Evolutionary conservation across 2,329 filamentous ascomycete species (phyloP).

Genomic region (Didymella pomorum): DNA sequence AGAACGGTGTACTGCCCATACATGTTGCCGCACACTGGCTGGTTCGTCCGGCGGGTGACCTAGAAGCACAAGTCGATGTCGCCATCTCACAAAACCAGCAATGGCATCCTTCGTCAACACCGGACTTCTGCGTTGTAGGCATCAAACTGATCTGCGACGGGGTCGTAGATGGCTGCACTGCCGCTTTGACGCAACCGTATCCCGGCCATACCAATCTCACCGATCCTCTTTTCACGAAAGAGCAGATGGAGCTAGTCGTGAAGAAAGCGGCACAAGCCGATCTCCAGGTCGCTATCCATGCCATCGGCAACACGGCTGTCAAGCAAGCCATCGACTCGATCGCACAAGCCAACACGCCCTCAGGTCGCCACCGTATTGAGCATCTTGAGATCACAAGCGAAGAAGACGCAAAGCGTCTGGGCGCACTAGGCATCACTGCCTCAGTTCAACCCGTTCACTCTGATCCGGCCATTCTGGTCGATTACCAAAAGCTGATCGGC

Average conservation of each 20-base stretch:
- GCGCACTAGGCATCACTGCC: constrained; percentile 72
- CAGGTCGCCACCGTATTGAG: constrained; percentile 64
- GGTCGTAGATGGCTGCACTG: constrained; percentile 68
- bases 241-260: constrained; percentile 16
- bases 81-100: constrained; percentile 54
- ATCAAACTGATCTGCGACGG: constrained; percentile 70
- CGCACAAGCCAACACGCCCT: constrained; percentile 41
- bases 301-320: constrained; percentile 67
- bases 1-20: constrained; percentile 46
- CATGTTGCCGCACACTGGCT: constrained; percentile 63
- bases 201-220: constrained; percentile 16
- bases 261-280: constrained; percentile 58
- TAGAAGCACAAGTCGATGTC: constrained; percentile 56
- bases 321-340: constrained; percentile 60
- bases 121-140: constrained; percentile 61
- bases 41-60: constrained; percentile 53
- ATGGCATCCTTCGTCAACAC: constrained; percentile 53
- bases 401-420: constrained; percentile 63
- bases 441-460: constrained; percentile 92
- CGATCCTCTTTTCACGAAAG: constrained; percentile 19
- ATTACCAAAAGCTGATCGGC: constrained; percentile 65
- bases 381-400: constrained; percentile 61
- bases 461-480: constrained; percentile 69
- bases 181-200: constrained; percentile 65
- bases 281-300: constrained; percentile 67